Conservation (phyloP, 768 basidiomycete genomes). For the Glaciozyma antarctica region DNA sequence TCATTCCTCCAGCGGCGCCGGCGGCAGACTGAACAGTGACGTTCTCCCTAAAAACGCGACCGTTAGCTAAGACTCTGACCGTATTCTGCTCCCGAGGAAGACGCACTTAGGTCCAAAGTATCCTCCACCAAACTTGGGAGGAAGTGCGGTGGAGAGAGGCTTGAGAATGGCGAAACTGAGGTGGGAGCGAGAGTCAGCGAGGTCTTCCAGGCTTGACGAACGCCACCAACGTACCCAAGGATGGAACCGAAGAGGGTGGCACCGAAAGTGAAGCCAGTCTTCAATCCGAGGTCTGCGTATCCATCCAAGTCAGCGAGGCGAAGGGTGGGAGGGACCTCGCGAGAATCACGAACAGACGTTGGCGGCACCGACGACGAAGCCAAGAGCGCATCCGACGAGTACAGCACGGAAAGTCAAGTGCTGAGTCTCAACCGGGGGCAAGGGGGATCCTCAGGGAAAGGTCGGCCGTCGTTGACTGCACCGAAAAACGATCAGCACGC, state of each 20-base stretch:
- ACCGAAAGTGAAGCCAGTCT: conserved; percentile 61
- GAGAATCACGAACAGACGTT: conserved; percentile 41
- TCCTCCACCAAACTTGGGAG: conserved; percentile 45
- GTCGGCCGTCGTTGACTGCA: not conserved
- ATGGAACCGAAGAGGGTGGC: conserved; percentile 51
- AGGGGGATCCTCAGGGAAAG: not conserved
- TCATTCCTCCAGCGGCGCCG: conserved; percentile 41
- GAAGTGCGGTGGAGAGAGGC: not conserved
- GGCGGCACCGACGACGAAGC: conserved; percentile 50
- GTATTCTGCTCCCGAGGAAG: too few species aligned
- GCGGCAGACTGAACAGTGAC: conserved; percentile 56
- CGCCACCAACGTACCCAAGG: conserved; percentile 34
- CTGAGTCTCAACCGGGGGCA: conserved; percentile 5
- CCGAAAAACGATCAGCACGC: not conserved
- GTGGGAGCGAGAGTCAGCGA: too few species aligned
- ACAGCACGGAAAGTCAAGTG: conserved; percentile 19
- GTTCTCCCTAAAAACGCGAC: conserved; percentile 43
- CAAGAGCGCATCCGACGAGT: conserved; percentile 45
- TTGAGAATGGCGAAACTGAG: not conserved
- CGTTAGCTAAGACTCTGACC: too few species aligned
- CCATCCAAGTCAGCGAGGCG: too few species aligned
- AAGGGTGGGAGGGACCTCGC: not conserved
- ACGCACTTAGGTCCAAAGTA: conserved; percentile 47
- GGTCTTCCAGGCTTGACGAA: too few species aligned
- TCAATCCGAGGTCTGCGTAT: conserved; percentile 49